These are phyloP conservation scores for Schrenkiella parvula DNA, from an alignment of 345 rosid genomes.

Conservation along the genomic window DNA sequence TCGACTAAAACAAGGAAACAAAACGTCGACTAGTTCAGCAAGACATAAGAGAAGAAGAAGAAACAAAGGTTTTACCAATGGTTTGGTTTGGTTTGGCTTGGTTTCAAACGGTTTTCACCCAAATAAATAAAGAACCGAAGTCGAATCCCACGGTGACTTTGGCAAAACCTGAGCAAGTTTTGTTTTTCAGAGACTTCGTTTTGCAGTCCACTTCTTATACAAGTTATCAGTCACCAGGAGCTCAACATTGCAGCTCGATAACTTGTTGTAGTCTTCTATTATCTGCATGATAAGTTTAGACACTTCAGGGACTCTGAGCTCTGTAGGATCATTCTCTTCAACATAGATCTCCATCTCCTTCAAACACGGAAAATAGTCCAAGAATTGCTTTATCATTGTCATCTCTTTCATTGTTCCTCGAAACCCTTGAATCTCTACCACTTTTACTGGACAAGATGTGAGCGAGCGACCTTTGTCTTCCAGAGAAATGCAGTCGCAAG, in stretches of 20 bases:
- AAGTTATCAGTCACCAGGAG: not conserved
- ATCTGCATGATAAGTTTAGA: not conserved
- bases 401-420: not conserved
- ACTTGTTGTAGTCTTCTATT: not conserved
- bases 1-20: too few species aligned
- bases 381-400: not conserved
- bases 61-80: too few species aligned
- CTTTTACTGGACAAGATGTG: not conserved
- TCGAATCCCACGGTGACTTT: too few species aligned
- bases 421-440: not conserved
- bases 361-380: conserved; percentile 3
- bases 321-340: not conserved
- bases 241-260: not conserved
- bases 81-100: too few species aligned
- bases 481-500: not conserved
- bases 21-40: too few species aligned
- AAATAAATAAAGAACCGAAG: too few species aligned
- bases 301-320: not conserved
- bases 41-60: too few species aligned
- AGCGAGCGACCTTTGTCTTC: not conserved
- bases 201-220: not conserved
- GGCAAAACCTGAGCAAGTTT: too few species aligned
- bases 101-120: too few species aligned
- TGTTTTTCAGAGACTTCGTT: not conserved
- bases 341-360: not conserved